These are phyloP conservation scores for Entophlyctis luteolus DNA, from an alignment of 192 early-diverging fungal species.

Conservation along the genomic window DNA sequence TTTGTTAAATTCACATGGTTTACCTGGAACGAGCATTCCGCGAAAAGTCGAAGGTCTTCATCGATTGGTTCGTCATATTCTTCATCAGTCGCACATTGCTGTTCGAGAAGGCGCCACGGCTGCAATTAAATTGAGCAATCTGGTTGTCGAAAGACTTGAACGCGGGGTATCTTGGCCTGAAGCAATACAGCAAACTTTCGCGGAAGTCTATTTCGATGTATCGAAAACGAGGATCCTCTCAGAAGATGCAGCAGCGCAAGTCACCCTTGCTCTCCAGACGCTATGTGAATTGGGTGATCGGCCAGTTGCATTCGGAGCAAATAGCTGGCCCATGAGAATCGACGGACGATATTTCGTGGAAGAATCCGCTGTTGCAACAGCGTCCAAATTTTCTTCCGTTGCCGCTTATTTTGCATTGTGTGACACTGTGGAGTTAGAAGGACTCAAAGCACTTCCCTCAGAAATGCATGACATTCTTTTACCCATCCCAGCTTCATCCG, in stretches of 20 bases:
- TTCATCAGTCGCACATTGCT: slow-evolving; percentile 12
- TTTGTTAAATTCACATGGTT: slow-evolving; percentile 27
- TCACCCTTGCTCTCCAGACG: no score
- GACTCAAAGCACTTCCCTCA: background rate
- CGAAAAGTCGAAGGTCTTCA: background rate
- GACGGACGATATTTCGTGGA: slow-evolving; percentile 50
- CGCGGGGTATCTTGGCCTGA: slow-evolving; percentile 20
- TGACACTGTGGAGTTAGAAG: background rate
- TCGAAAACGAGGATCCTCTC: background rate
- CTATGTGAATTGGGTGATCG: no score
- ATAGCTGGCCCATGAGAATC: slow-evolving; percentile 14
- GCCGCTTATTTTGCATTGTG: background rate
- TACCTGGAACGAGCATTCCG: slow-evolving; percentile 31
- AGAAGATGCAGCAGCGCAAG: slow-evolving; percentile 1
- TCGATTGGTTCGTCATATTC: background rate
- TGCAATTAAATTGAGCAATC: slow-evolving; percentile 19
- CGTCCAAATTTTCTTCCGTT: background rate
- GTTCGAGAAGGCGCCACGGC: slow-evolving; percentile 14
- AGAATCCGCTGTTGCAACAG: slow-evolving; percentile 46
- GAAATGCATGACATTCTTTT: background rate
- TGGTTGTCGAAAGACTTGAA: slow-evolving; percentile 30
- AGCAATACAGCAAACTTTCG: slow-evolving; percentile 7
- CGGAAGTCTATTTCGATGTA: slow-evolving; percentile 11
- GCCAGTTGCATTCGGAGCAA: no score
- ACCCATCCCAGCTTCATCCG: background rate